These are phyloP conservation scores for Teratosphaeria nubilosa DNA, from an alignment of 2,329 filamentous ascomycete genomes.

Conservation along the genomic window DNA sequence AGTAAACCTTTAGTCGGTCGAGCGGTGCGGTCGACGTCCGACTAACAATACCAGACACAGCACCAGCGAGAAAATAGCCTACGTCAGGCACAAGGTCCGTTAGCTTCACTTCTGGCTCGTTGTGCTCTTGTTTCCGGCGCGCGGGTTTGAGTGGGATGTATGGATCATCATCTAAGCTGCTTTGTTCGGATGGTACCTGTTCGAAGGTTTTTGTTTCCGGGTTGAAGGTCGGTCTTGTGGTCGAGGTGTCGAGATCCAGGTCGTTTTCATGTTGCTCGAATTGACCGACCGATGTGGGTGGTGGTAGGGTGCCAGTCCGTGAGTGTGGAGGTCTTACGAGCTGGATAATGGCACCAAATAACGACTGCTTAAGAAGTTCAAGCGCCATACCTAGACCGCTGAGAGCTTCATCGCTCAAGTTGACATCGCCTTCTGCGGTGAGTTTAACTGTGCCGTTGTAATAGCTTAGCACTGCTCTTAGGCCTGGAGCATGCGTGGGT, in stretches of 20 bases:
- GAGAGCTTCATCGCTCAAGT: conserved; percentile 80
- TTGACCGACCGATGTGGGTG: background rate
- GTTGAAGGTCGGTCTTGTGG: background rate
- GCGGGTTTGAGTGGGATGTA: conserved; percentile 25
- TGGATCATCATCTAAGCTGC: conserved; percentile 19
- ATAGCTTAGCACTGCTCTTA: conserved; percentile 79
- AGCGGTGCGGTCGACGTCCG: conserved; percentile 91
- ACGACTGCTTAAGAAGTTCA: conserved; percentile 56
- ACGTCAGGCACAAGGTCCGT: conserved; percentile 62
- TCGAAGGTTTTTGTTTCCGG: conserved; percentile 2
- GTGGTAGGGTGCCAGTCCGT: background rate
- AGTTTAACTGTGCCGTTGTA: conserved; percentile 83
- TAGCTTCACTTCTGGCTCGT: conserved; percentile 30
- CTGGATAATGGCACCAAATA: conserved; percentile 67
- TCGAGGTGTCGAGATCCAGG: background rate
- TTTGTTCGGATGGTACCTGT: conserved; percentile 2
- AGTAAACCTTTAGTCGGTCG: conserved; percentile 92
- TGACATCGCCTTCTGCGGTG: conserved; percentile 87
- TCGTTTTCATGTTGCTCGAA: background rate
- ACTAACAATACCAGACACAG: conserved; percentile 86
- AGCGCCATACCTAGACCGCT: conserved; percentile 83
- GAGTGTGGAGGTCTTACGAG: conserved; percentile 11
- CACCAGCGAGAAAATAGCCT: conserved; percentile 98
- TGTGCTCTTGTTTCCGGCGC: conserved; percentile 19
- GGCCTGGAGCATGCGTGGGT: conserved; percentile 55